phyloP scores from a whole-genome alignment of 805 yeast genomes.

The Candida yuanshanica region DNA sequence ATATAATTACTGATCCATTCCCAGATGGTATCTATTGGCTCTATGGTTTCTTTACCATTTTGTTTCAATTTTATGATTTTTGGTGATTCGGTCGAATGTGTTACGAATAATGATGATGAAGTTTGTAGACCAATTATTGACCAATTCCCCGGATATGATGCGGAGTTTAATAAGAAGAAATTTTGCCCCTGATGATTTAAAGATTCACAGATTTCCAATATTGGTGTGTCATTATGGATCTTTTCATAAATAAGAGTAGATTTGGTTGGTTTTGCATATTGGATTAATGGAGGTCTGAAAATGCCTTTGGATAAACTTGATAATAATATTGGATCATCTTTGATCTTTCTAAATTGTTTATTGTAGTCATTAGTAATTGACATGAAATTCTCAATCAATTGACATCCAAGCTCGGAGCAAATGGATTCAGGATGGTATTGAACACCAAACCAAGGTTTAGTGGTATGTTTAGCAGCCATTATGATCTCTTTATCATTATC shows the following conservation, averaged over 20 bases:
- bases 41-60: background rate
- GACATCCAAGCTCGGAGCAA: slow-evolving; percentile 65
- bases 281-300: slow-evolving; percentile 16
- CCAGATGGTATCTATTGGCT: slow-evolving; percentile 41
- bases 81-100: slow-evolving; percentile 51
- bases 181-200: slow-evolving; percentile 31
- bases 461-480: slow-evolving; percentile 73
- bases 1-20: slow-evolving; percentile 43
- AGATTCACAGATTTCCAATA: slow-evolving; percentile 50
- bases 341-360: slow-evolving; percentile 18
- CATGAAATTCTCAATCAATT: slow-evolving; percentile 54
- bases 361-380: slow-evolving; percentile 20
- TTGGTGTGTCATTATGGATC: slow-evolving; percentile 8
- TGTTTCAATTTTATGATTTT: slow-evolving; percentile 2
- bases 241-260: background rate
- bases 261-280: background rate
- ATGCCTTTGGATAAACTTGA: slow-evolving; percentile 5
- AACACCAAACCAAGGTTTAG: slow-evolving; percentile 79
- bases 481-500: slow-evolving; percentile 35
- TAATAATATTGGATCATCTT: slow-evolving; percentile 9
- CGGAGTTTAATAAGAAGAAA: slow-evolving; percentile 66
- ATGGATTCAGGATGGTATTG: slow-evolving; percentile 97
- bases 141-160: slow-evolving; percentile 83
- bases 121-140: slow-evolving; percentile 76
- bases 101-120: slow-evolving; percentile 36